Evolutionary conservation across 1,284 basidiomycete species (phyloP).

Genomic region (Heterobasidion parviporum): DNA sequence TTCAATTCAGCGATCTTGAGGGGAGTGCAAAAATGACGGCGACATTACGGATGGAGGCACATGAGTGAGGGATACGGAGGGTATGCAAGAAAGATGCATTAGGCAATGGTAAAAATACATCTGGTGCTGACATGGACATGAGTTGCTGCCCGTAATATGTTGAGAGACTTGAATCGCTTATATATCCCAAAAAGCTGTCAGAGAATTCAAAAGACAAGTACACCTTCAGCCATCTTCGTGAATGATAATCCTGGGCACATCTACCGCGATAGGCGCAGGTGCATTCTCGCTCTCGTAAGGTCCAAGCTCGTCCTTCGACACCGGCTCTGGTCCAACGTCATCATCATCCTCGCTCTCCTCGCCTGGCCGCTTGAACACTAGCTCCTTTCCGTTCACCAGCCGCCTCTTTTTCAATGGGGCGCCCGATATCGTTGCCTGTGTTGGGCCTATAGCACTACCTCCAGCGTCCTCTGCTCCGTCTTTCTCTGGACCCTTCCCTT

Average conservation of each 20-base stretch:
- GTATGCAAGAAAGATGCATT: not conserved
- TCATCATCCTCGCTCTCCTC: constrained; percentile 37
- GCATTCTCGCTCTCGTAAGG: not conserved
- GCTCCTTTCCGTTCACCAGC: constrained; percentile 49
- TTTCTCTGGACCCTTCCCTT: constrained; percentile 22
- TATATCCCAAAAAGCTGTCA: not conserved
- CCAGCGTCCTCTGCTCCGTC: constrained; percentile 13
- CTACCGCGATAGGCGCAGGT: not conserved
- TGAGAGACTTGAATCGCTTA: not conserved
- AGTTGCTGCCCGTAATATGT: not conserved
- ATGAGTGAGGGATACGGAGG: too few relatives aligned
- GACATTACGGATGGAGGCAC: too few relatives aligned
- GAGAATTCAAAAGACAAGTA: not conserved
- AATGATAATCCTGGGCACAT: not conserved
- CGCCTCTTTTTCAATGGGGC: constrained; percentile 39
- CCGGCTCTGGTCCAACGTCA: constrained; percentile 16
- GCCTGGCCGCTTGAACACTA: constrained; percentile 47
- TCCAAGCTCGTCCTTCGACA: not conserved
- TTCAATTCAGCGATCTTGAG: too few relatives aligned
- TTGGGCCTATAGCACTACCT: constrained; percentile 13
- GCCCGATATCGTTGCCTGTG: constrained; percentile 15
- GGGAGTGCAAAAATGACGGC: too few relatives aligned
- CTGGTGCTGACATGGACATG: not conserved
- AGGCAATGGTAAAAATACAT: not conserved
- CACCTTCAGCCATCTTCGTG: constrained; percentile 1